A percentile compares a stretch with the other conserved stretches of the same genome.
Conservation (phyloP, 176 grass and related monocot genomes). For the Musa beccarii region DNA sequence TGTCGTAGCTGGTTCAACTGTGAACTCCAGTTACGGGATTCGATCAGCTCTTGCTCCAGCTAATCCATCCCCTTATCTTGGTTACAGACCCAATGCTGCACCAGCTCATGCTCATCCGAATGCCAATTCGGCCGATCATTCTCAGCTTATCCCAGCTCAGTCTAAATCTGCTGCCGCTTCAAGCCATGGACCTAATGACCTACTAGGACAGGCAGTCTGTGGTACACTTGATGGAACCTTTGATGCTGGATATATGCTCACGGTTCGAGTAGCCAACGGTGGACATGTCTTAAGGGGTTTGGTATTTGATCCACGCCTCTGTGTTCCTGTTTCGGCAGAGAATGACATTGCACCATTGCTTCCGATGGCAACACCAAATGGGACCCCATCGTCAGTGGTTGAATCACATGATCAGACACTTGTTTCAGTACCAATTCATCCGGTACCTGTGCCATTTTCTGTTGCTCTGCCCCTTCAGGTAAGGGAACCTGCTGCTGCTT, state of each 20-base stretch:
- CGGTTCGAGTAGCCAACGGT: slow-evolving; percentile 10
- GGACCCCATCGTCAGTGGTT: neutral
- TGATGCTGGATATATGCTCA: slow-evolving; percentile 25
- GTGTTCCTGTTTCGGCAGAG: slow-evolving; percentile 17
- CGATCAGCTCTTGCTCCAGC: neutral
- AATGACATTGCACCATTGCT: slow-evolving; percentile 28
- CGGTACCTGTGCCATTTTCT: neutral
- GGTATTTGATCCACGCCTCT: slow-evolving; percentile 25
- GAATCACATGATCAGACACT: neutral
- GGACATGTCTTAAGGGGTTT: slow-evolving; percentile 22
- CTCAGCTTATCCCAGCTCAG: neutral
- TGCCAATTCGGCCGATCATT: neutral
- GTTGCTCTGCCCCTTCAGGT: slow-evolving; percentile 19
- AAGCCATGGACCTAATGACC: neutral
- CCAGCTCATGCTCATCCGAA: neutral
- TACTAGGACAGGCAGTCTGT: slow-evolving; percentile 19
- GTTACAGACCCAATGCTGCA: neutral
- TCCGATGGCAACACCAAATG: slow-evolving; percentile 7
- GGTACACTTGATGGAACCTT: slow-evolving; percentile 19
- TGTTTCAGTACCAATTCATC: neutral
- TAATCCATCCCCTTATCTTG: neutral
- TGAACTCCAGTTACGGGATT: neutral
- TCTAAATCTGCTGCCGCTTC: neutral
- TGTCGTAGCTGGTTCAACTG: neutral
- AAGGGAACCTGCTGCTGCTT: slow-evolving; percentile 6